These are phyloP conservation scores for Fusarium decemcellulare DNA, from an alignment of 2,329 filamentous ascomycete genomes.

Conservation along the genomic window DNA sequence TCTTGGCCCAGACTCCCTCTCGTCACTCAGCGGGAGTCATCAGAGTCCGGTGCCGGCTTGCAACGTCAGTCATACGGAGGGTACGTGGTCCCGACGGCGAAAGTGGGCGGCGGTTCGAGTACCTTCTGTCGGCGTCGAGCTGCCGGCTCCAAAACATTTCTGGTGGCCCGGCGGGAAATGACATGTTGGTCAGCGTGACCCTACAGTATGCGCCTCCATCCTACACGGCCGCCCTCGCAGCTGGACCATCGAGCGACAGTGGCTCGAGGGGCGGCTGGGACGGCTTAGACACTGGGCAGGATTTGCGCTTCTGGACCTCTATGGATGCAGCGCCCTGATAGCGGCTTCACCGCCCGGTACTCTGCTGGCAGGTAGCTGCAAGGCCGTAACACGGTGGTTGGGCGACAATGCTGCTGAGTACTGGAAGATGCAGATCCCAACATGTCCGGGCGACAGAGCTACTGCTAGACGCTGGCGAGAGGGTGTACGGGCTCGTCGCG, in stretches of 20 bases:
- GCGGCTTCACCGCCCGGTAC: constrained; percentile 44
- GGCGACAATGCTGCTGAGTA: constrained; percentile 37
- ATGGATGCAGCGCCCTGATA: constrained; percentile 39
- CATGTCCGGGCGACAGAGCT: constrained; percentile 32
- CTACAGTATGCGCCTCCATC: constrained; percentile 31
- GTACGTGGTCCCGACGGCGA: constrained; percentile 39
- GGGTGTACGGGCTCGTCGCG: constrained; percentile 42
- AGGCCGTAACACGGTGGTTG: background rate
- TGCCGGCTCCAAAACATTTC: constrained; percentile 21
- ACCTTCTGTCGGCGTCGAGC: constrained; percentile 36
- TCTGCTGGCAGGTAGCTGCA: constrained; percentile 31
- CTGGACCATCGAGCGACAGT: constrained; percentile 1
- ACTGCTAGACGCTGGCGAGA: constrained; percentile 26
- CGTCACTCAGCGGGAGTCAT: constrained; percentile 35
- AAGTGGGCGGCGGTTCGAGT: constrained; percentile 42
- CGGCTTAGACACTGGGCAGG: constrained; percentile 31
- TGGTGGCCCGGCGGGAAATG: constrained; percentile 43
- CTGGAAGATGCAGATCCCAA: constrained; percentile 42
- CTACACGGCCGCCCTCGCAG: constrained; percentile 24
- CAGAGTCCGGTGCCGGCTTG: constrained; percentile 38
- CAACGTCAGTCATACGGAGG: constrained; percentile 32
- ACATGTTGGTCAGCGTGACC: constrained; percentile 47
- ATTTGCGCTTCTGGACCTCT: constrained; percentile 40
- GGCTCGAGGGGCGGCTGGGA: constrained; percentile 11
- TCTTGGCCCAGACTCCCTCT: constrained; percentile 22